Base-by-base conservation (phyloP, 495 filamentous ascomycete species). In the Annulohypoxylon nitens region DNA sequence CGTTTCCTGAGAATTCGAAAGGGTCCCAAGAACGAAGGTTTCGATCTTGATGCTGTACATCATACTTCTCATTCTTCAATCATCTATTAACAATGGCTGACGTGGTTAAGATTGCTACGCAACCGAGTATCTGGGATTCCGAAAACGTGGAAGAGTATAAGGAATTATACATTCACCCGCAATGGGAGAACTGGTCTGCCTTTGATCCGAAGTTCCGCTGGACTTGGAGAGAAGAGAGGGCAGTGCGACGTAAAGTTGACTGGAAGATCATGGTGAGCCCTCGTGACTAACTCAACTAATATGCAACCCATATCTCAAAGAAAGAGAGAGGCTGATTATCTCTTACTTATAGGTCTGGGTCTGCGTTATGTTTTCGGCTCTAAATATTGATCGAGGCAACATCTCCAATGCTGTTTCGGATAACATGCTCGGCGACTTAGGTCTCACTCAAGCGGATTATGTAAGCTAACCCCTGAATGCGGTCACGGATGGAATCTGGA, bases 381-480 rank as follows among this genome's bases (percentile, higher is more conserved):
- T 76, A 23, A 62, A 76, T 25, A 73, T 76, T 18, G 73, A 76
- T 34, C 47, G 69, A 59, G 16, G 25, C 7, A 76, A 73, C 33
- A 76, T 76, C 23, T 61, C 63, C 41, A 74, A 81, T 53, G 81
- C 81, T 0, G 73, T 77, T 26, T 75, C 81, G 1, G 81, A 82
- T 48, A 80, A 82, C 62, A 69, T 82, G 64, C 73, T 82, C 2
- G 72, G 78, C 8, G 78, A 82, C 26, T 41, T 82, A 0, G 70
- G 70, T 2, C 48, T 82, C 9, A 73, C 64, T 11, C 71, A 70
- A 0, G 72, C 37, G 14, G 71, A 73, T 39, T 76, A 64, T 64
- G 74, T 76, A 23, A 68, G 74, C 65, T 41, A 11, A n/a, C 11
- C 36, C 9, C 36, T 23, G 71, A 47, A 61, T 16, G 14, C 47